Percentiles rank a stretch among this genome's conserved stretches.
These are phyloP conservation scores for Plectosphaerella sp. DNA, from an alignment of 2,329 filamentous ascomycete genomes.

Conservation along the genomic window DNA sequence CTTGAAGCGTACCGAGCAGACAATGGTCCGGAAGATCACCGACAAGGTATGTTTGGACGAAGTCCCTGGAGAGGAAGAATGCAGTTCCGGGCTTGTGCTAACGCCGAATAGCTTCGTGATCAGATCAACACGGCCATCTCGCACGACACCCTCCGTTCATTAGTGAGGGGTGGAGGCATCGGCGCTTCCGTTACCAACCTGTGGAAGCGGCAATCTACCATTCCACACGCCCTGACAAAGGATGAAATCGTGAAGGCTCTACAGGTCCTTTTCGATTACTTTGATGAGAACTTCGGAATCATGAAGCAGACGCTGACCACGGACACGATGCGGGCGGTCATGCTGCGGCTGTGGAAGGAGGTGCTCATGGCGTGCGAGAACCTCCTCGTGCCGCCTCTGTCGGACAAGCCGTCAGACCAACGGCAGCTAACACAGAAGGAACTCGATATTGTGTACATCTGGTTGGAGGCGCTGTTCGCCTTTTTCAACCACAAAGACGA, in stretches of 20 bases:
- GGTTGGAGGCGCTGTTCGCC: conserved; percentile 83
- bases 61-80: neutral
- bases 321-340: conserved; percentile 96
- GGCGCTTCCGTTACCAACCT: conserved; percentile 69
- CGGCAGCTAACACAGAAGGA: conserved; percentile 80
- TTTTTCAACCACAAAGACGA: conserved; percentile 96
- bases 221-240: conserved; percentile 54
- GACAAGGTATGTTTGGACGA: conserved; percentile 69
- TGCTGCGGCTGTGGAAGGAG: conserved; percentile 98
- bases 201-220: conserved; percentile 53
- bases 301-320: conserved; percentile 97
- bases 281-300: conserved; percentile 97
- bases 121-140: conserved; percentile 92
- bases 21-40: conserved; percentile 97
- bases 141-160: conserved; percentile 67
- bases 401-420: conserved; percentile 88
- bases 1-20: conserved; percentile 89
- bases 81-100: conserved; percentile 10
- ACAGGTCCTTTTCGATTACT: conserved; percentile 84
- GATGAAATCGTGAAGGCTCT: conserved; percentile 77
- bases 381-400: conserved; percentile 86
- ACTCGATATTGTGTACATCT: conserved; percentile 90
- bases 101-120: conserved; percentile 64
- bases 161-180: conserved; percentile 67
- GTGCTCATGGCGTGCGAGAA: conserved; percentile 87